These are phyloP conservation scores for Trebouxia gelatinosa DNA, from an alignment of 163 green algal genomes.

Conservation along the genomic window DNA sequence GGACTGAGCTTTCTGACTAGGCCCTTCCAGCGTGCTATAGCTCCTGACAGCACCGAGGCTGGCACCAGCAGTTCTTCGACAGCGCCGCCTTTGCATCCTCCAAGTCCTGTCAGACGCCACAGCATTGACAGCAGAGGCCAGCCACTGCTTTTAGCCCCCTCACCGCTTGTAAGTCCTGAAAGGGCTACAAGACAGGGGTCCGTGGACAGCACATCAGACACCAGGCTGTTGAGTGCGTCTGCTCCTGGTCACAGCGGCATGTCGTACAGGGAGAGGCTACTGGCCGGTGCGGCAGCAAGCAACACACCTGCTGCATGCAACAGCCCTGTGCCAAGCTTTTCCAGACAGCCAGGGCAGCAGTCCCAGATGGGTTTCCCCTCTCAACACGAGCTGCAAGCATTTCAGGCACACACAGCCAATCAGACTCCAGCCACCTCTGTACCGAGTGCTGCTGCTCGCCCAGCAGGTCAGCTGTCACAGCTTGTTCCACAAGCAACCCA, in stretches of 20 bases:
- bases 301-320: not conserved
- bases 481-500: not conserved
- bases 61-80: not conserved
- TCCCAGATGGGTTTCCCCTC: constrained; percentile 10
- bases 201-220: not conserved
- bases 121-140: not conserved
- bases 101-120: not conserved
- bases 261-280: constrained; percentile 21
- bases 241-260: not conserved
- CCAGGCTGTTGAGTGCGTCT: not conserved
- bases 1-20: constrained; percentile 5
- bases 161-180: too few species aligned
- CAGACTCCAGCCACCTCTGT: not conserved
- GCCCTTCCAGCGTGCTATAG: constrained; percentile 1
- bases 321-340: not conserved
- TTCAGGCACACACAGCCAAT: not conserved
- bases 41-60: constrained; percentile 8
- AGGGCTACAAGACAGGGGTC: too few species aligned
- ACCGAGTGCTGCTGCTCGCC: not conserved
- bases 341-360: not conserved
- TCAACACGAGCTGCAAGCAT: constrained; percentile 12
- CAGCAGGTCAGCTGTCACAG: not conserved
- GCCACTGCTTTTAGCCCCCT: too few species aligned
- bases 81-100: not conserved
- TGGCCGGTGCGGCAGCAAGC: not conserved